phyloP scores from a whole-genome alignment of 2,329 filamentous ascomycete species.

The Magnaporthiopsis poae region DNA sequence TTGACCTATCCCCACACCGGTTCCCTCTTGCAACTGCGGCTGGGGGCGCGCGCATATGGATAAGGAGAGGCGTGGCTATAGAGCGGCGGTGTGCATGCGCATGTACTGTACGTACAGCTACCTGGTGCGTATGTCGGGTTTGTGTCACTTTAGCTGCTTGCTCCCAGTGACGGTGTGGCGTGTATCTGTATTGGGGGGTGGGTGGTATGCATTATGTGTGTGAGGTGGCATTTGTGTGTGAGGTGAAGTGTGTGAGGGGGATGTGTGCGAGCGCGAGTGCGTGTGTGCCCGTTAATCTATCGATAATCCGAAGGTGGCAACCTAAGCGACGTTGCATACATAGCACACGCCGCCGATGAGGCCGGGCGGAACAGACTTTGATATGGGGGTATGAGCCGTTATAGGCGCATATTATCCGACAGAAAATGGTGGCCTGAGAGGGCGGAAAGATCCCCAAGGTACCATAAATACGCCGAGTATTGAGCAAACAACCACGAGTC shows the following conservation, averaged over 20 bases:
- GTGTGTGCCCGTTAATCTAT: neutral
- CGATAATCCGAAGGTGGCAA: neutral
- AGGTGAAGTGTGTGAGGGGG: no score
- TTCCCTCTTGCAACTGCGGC: neutral
- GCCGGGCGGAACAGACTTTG: neutral
- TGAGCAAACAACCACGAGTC: no score
- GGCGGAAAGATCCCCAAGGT: no score
- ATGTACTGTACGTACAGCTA: neutral
- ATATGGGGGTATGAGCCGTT: neutral
- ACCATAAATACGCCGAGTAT: no score
- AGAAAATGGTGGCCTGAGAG: no score
- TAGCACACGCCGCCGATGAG: neutral
- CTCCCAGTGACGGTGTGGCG: no score
- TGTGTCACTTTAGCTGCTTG: neutral
- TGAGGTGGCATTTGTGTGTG: neutral
- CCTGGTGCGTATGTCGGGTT: neutral
- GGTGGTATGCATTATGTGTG: neutral
- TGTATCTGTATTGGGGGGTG: no score
- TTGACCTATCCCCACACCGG: neutral
- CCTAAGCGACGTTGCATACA: neutral
- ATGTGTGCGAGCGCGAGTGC: no score
- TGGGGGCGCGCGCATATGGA: neutral
- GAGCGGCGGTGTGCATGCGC: neutral
- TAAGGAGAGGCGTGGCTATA: neutral
- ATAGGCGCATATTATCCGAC: no score